These are phyloP conservation scores for Pichia inconspicua DNA, from an alignment of 1,139 yeast species.

Conservation along the genomic window DNA sequence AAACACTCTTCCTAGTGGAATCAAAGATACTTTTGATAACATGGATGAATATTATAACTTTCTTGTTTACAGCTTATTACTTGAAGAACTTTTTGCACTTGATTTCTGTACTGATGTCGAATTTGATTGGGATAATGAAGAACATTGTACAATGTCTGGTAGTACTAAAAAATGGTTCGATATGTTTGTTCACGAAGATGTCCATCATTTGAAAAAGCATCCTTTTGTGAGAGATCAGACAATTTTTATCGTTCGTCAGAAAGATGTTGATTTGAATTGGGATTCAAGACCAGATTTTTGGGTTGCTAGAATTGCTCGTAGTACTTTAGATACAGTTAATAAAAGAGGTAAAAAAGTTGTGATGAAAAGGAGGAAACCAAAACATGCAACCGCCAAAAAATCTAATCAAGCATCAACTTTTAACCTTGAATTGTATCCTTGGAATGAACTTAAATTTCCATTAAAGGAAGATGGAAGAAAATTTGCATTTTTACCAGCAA, in stretches of 20 bases:
- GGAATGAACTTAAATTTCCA: slow-evolving; percentile 52
- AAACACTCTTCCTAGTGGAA: slow-evolving; percentile 23
- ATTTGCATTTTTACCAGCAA: slow-evolving; percentile 51
- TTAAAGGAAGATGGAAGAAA: slow-evolving; percentile 21
- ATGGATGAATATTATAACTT: slow-evolving; percentile 49
- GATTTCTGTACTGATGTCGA: slow-evolving; percentile 41
- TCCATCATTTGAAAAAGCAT: slow-evolving; percentile 34
- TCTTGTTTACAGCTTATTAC: slow-evolving; percentile 52
- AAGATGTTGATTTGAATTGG: slow-evolving; percentile 14
- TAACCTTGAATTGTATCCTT: slow-evolving; percentile 44
- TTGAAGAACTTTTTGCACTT: slow-evolving; percentile 47
- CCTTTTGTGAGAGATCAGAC: slow-evolving; percentile 44
- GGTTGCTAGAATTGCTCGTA: slow-evolving; percentile 39
- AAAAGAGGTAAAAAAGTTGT: slow-evolving; percentile 9
- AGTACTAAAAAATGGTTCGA: slow-evolving; percentile 22
- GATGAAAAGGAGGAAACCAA: slow-evolving; percentile 6
- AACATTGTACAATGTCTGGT: slow-evolving; percentile 26
- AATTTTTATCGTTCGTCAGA: slow-evolving; percentile 34
- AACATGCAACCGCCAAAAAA: slow-evolving; percentile 11
- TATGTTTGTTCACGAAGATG: slow-evolving; percentile 30
- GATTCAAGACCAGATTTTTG: slow-evolving; percentile 38
- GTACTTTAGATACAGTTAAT: slow-evolving; percentile 27
- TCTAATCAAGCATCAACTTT: slow-evolving; percentile 13
- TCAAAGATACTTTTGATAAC: slow-evolving; percentile 42
- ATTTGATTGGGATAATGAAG: slow-evolving; percentile 38